Evolutionary conservation across 2,329 filamentous ascomycete genomes (phyloP).

Genomic region (Fusarium kyushuense): DNA sequence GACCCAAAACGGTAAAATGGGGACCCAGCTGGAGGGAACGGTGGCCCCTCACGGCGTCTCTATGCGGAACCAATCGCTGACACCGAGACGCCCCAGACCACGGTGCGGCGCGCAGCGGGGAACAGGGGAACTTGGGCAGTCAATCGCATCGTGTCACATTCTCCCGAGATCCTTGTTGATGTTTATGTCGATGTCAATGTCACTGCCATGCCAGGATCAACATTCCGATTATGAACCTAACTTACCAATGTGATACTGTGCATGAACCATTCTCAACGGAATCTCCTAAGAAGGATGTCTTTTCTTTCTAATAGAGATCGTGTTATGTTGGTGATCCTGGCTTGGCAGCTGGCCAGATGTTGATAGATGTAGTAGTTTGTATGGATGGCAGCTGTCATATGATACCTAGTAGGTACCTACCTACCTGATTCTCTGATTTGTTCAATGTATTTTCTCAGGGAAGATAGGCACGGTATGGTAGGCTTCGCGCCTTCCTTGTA

Average conservation of each 20-base stretch:
- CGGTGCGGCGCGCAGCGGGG: constrained; percentile 33
- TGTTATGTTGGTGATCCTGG: neutral
- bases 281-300: constrained; percentile 4
- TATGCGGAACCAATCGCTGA: constrained; percentile 44
- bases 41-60: constrained; percentile 39
- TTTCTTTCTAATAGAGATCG: constrained; percentile 9
- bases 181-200: neutral
- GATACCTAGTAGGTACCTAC: constrained; percentile 2
- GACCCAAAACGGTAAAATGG: constrained; percentile 48
- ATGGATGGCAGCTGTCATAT: constrained; percentile 29
- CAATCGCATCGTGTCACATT: constrained; percentile 36
- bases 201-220: neutral
- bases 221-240: neutral
- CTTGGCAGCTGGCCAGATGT: too few relatives aligned
- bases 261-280: neutral
- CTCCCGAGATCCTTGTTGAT: constrained; percentile 28
- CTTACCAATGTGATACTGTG: neutral
- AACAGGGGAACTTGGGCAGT: constrained; percentile 14
- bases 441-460: neutral
- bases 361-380: too few relatives aligned
- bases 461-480: neutral
- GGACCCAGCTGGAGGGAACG: constrained; percentile 38
- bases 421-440: neutral
- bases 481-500: neutral
- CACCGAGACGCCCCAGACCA: constrained; percentile 22